Conservation (phyloP, 176 grass and related monocot species). For the Zizania latifolia region DNA sequence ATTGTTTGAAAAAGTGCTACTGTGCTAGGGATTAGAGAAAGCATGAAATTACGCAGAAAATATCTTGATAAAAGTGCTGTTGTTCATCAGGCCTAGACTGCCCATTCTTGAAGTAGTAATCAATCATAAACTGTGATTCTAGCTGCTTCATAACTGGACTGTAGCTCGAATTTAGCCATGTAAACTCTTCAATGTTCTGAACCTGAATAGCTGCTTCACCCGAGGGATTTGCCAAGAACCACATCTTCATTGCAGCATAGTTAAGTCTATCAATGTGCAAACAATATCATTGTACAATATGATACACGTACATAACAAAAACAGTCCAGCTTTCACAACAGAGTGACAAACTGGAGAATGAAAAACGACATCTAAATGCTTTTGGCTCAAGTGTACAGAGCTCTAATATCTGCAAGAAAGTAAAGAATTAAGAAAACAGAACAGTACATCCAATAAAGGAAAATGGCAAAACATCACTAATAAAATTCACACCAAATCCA, state of each 20-base stretch:
- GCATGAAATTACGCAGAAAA: not conserved
- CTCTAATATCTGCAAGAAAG: not conserved
- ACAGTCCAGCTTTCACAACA: not conserved
- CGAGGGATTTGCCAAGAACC: conserved; percentile 80
- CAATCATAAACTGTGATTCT: conserved; percentile 61
- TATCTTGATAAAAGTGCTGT: not conserved
- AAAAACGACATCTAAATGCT: not conserved
- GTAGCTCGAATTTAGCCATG: conserved; percentile 87
- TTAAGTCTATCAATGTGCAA: conserved; percentile 55
- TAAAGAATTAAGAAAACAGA: not conserved
- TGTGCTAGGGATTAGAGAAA: not conserved
- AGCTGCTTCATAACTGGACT: conserved; percentile 95
- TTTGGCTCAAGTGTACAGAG: not conserved
- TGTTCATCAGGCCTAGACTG: conserved; percentile 26
- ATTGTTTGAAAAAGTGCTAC: not conserved
- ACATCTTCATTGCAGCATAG: conserved; percentile 94
- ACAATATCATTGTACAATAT: not conserved
- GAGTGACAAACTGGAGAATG: not conserved
- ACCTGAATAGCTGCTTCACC: conserved; percentile 69
- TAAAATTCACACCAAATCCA: not conserved
- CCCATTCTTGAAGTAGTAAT: conserved; percentile 77
- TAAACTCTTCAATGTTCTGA: conserved; percentile 81
- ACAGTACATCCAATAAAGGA: not conserved
- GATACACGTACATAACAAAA: not conserved
- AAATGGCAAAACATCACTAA: not conserved